Conservation (phyloP, 75 land plant species). For the Larix kaempferi region DNA sequence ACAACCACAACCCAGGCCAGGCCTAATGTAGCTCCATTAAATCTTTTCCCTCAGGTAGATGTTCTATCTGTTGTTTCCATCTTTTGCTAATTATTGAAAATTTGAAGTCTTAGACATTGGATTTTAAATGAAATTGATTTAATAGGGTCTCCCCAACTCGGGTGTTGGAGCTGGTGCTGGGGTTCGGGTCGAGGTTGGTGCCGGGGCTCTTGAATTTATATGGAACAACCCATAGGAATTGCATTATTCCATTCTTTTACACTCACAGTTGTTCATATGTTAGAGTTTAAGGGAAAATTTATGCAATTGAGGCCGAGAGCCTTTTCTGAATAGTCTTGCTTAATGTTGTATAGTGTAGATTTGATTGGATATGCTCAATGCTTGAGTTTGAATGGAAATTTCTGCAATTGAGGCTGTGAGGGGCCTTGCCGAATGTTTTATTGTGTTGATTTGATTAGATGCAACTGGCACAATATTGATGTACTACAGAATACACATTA, state of each 20-base stretch:
- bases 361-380: not conserved
- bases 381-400: too few relatives aligned
- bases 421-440: too few relatives aligned
- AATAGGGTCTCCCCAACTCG: constrained; percentile 32
- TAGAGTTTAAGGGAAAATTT: too few relatives aligned
- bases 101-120: not conserved
- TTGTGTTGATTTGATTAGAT: too few relatives aligned
- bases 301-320: too few relatives aligned
- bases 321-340: not conserved
- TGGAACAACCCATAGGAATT: constrained; percentile 88
- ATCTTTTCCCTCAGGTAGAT: constrained; percentile 94
- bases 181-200: constrained; percentile 48
- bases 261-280: too few relatives aligned
- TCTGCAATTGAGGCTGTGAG: too few relatives aligned
- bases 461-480: too few relatives aligned
- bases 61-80: not conserved
- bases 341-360: not conserved
- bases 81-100: not conserved
- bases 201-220: constrained; percentile 91
- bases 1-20: constrained; percentile 56
- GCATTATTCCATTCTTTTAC: too few relatives aligned
- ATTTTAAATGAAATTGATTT: not conserved
- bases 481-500: too few relatives aligned
- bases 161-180: constrained; percentile 36
- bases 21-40: constrained; percentile 89